phyloP scores from a whole-genome alignment of 176 grass and related monocot species.

The Bolboschoenus planiculmis region DNA sequence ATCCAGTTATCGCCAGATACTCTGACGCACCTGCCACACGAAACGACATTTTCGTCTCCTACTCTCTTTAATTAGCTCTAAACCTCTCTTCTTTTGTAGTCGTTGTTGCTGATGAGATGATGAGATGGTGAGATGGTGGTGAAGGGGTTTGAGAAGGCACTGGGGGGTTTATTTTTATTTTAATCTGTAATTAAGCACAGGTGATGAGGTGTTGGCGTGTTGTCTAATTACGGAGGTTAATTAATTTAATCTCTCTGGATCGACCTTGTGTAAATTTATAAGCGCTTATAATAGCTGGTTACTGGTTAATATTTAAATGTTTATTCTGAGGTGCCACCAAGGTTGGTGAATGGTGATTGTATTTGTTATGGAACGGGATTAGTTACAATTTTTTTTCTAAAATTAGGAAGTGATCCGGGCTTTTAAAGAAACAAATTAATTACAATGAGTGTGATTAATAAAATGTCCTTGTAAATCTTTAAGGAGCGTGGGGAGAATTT shows the following conservation, averaged over 20 bases:
- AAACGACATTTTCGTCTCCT: conserved; percentile 8
- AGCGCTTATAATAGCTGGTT: neutral
- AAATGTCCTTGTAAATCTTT: neutral
- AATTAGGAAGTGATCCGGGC: neutral
- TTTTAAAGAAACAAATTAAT: neutral
- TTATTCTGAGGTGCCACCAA: neutral
- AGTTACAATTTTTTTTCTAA: neutral
- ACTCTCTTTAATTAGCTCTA: neutral
- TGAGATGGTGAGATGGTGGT: neutral
- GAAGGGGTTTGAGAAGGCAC: neutral
- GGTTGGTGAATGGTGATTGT: neutral
- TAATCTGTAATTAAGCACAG: too few species aligned
- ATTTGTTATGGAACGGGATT: neutral
- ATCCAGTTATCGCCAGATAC: conserved; percentile 67
- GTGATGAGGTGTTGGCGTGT: too few species aligned
- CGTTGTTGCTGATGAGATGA: neutral
- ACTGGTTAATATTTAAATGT: neutral
- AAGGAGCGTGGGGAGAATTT: too few species aligned
- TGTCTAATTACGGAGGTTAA: neutral
- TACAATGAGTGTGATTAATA: neutral
- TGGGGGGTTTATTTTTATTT: neutral
- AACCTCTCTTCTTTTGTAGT: neutral
- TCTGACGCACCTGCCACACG: conserved; percentile 32
- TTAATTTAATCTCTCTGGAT: neutral
- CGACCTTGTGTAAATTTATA: neutral